Evolutionary conservation across 345 rosid genomes (phyloP).

Genomic region (Melastoma malabathricum): DNA sequence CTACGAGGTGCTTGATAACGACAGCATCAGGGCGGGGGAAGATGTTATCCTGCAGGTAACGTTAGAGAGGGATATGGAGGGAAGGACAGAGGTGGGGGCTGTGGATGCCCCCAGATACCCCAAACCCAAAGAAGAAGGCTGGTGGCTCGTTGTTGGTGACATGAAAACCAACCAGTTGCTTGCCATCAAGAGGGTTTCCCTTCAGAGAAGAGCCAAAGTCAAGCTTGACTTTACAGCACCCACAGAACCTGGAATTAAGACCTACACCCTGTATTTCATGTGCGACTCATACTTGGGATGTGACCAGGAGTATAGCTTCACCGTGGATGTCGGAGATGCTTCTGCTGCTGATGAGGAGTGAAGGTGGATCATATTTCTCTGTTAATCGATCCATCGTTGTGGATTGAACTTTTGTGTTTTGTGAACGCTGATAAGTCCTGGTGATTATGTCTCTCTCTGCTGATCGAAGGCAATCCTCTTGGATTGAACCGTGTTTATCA

Average conservation of each 20-base stretch:
- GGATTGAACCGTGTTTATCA: too few relatives aligned
- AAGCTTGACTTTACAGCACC: constrained; percentile 76
- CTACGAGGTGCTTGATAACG: constrained; percentile 46
- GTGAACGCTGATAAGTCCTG: too few relatives aligned
- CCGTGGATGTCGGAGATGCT: constrained; percentile 38
- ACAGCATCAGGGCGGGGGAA: constrained; percentile 42
- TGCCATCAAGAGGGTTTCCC: constrained; percentile 76
- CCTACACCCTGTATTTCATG: constrained; percentile 64
- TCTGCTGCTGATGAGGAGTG: constrained; percentile 19
- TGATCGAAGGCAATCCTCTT: too few relatives aligned
- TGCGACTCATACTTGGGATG: constrained; percentile 86
- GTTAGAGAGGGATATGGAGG: constrained; percentile 71
- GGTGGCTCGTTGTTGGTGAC: constrained; percentile 96
- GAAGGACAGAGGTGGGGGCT: constrained; percentile 65
- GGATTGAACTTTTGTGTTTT: too few relatives aligned
- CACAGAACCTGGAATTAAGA: constrained; percentile 45
- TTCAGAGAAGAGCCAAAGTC: constrained; percentile 63
- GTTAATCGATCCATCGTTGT: too few relatives aligned
- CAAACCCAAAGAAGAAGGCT: constrained; percentile 85
- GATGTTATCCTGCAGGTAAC: constrained; percentile 49
- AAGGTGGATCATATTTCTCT: too few relatives aligned
- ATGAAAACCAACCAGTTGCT: constrained; percentile 66
- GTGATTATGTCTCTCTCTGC: too few relatives aligned
- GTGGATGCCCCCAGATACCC: constrained; percentile 67
- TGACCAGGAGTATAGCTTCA: constrained; percentile 68